phyloP scores from a whole-genome alignment of 2,329 filamentous ascomycete species.

The Colletotrichum simmondsii region DNA sequence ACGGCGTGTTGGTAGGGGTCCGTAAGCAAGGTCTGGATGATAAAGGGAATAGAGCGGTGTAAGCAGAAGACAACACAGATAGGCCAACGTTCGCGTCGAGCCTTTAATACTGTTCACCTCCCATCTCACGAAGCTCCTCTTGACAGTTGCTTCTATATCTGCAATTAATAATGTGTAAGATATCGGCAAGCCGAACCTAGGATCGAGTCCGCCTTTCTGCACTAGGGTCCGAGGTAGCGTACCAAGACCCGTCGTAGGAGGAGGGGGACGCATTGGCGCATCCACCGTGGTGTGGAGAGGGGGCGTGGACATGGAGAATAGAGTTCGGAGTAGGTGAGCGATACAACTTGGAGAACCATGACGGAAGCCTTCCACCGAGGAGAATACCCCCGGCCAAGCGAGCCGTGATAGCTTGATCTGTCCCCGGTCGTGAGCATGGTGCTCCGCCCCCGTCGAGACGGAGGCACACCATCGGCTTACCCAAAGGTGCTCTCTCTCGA shows the following conservation, averaged over 20 bases:
- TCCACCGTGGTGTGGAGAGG: neutral
- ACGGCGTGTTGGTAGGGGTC: neutral
- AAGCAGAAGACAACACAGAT: neutral
- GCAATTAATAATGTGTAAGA: neutral
- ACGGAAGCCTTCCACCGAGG: neutral
- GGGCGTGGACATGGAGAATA: slow-evolving; percentile 8
- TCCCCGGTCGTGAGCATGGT: neutral
- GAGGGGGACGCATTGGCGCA: neutral
- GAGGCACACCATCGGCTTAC: neutral
- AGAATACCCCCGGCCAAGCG: neutral
- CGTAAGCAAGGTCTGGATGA: neutral
- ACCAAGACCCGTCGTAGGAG: neutral
- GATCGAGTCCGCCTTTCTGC: neutral
- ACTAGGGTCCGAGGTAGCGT: neutral
- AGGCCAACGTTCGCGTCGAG: neutral
- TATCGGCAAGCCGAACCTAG: neutral
- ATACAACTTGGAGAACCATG: neutral
- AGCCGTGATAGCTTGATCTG: neutral
- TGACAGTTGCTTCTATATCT: neutral
- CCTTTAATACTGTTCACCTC: neutral
- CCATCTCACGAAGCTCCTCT: neutral
- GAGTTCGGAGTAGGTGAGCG: slow-evolving; percentile 3
- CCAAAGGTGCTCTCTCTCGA: neutral
- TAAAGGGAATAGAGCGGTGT: neutral
- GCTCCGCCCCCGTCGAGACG: neutral